Evolutionary conservation across 2,329 filamentous ascomycete species (phyloP), one percentile per base, ranked within the genome.

Genomic region (Chaetomium olivaceum): DNA sequence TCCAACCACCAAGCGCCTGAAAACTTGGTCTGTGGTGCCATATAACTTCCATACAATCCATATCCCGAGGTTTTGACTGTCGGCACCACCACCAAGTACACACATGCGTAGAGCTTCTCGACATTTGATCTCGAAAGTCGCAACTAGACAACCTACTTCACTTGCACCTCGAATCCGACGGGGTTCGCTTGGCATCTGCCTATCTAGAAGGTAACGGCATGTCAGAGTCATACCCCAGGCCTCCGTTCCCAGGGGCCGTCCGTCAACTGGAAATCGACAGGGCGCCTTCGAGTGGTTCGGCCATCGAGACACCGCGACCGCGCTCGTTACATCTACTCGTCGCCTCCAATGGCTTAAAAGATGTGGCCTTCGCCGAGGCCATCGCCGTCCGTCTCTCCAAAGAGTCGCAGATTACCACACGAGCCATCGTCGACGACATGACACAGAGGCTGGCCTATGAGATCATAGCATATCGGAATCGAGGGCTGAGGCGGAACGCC

Each of bases 351-450:
- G 88, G 89, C 65, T 81, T 84, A 56, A 82, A 84, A 63, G 87
- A 90, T 72, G 84, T 87, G 33, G 86, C 87, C 54, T 89, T 86
- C 77, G 88, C 88, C 61, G 84, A 89, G 74, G 81, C 87, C 21
- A 82, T 91, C 61, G 86, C 89, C 67, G 83, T 90, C 58, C 85
- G 88, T 66, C 82, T 91, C 4, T 89, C 88, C 62, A 89, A 89
- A 73, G 85, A 87, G 65, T 74, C 83, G 9, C 83, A 86, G 67
- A 86, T 89, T 68, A 84, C 87, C 68, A 86, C 84, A 36, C 80
- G 84, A 64, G 86, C 86, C 61, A 84, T 89, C 60, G 83, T 89
- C 73, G 87, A 90, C 75, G 87, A 91, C 73, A 83, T 89, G 67
- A 85, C 87, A 27, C 81, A 85, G 68, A 82, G 86, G 59, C 79